Percentiles rank a stretch among this genome's conserved stretches.
phyloP scores from a whole-genome alignment of 306 rosid species.

The Quercus agrifolia region DNA sequence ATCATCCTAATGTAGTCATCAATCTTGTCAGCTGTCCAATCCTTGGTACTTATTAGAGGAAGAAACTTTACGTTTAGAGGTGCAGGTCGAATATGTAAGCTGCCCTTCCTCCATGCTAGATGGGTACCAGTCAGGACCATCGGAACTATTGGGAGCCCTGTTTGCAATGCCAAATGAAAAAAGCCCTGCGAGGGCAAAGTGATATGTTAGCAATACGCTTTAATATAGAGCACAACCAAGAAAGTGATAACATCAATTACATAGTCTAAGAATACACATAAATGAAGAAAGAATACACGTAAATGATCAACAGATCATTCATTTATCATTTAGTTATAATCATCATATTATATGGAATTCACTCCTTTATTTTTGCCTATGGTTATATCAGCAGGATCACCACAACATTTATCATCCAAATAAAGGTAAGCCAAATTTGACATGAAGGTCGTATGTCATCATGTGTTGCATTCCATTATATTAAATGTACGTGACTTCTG shows the following conservation, averaged over 20 bases:
- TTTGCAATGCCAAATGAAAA: conserved; percentile 61
- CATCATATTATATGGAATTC: not conserved
- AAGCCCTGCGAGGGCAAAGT: conserved; percentile 48
- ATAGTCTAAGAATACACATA: not conserved
- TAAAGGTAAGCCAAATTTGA: not conserved
- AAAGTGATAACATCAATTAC: not conserved
- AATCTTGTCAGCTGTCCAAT: conserved; percentile 49
- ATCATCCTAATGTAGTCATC: conserved; percentile 37
- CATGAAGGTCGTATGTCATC: not conserved
- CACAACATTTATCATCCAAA: not conserved
- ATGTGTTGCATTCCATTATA: not conserved
- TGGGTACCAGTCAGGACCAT: conserved; percentile 57
- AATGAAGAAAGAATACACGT: not conserved
- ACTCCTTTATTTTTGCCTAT: not conserved
- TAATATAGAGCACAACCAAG: not conserved
- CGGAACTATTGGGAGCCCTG: conserved; percentile 60
- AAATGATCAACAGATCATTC: not conserved
- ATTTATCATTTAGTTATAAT: not conserved
- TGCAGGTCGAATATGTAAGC: conserved; percentile 47
- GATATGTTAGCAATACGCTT: not conserved
- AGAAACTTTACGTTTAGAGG: conserved; percentile 52
- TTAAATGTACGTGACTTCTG: not conserved
- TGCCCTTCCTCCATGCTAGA: conserved; percentile 60
- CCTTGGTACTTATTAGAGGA: conserved; percentile 47
- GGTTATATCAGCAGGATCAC: not conserved